Base-by-base conservation (phyloP, 768 basidiomycete genomes). In the Mycena belliarum region DNA sequence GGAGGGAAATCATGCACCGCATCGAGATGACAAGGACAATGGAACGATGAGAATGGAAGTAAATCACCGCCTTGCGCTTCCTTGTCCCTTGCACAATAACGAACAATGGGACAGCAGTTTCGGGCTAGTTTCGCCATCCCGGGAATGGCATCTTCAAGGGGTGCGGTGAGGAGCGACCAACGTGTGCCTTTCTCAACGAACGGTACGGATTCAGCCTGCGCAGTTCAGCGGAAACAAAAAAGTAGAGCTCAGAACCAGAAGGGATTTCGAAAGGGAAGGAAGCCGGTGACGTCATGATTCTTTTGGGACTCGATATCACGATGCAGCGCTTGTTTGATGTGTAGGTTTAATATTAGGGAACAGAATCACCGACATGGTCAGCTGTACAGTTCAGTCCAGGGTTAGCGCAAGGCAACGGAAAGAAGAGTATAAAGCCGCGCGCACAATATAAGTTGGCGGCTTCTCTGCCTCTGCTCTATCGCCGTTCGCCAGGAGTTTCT, bases 381-480 rank as follows among this genome's bases (percentile, higher is more conserved):
- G 91, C 91, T 92, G 69, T 28, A 59, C 60, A 59, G 64, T n/a
- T 14, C 25, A n/a, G n/a, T n/a, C n/a, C n/a, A n/a, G 21, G 37
- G 45, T 52, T 38, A 58, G 16, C 21, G 68, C 58, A 32, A n/a
- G 70, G 68, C 56, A 41, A 43, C 33, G 40, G 62, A 63, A 60
- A 61, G 55, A 67, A 20, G 49, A n/a, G n/a, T n/a, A n/a, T n/a
- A 33, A 29, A 35, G 52, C 60, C 41, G 43, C 29, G 41, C 41
- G 41, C 70, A 92, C 91, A 77, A 68, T 91, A 80, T 61, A 94
- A 75, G 74, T 98, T 98, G 44, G 97, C 95, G 53, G 95, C 95
- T 67, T 93, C 76, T 98, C 97, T 25, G 95, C 93, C 73, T 99
- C 97, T 55, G 94, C 93, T 65, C 92, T 79, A 77, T 98, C 97